Evolutionary conservation across 2,329 filamentous ascomycete genomes (phyloP), one percentile per base, ranked within the genome.

Genomic region (Eurotiales sp.): DNA sequence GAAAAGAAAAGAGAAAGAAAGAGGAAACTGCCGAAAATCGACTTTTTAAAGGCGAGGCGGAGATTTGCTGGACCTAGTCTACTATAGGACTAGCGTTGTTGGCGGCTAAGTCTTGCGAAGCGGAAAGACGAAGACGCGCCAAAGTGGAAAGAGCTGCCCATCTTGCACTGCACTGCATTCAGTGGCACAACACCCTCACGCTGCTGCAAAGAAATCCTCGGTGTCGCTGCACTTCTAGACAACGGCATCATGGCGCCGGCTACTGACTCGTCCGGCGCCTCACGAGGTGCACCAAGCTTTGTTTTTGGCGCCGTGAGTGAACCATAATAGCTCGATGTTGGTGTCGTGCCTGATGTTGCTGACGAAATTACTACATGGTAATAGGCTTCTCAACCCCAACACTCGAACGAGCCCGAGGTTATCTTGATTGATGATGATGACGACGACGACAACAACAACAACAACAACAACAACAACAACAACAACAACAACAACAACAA

Each of bases 1-100:
- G 70, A 77, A 77, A 70, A 74, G 71, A 77, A 69, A n/a, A n/a
- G n/a, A 71, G 71, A 67, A 65, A 60, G 58, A 61, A 72, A 70
- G 70, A 70, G 59, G 56, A 60, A 61, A 52, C 57, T 57, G 58
- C 58, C 59, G 60, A 56, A 45, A 40, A 7, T n/a, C 15, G n/a
- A 19, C 15, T 15, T 17, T 40, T 52, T 66, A 62, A 62, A 64
- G 50, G 55, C 51, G 40, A 57, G 58, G 55, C 62, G 39, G 55
- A 52, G 40, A 52, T 50, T 53, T 44, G 8, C 4, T 43, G 1
- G 52, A 57, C 61, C 67, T 68, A 71, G 61, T 57, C 65, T 55
- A 0, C 11, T 60, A 65, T 44, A 21, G 62, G 60, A 3, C 56
- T 68, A 70, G 64, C 52, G 39, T 44, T 43, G 37, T 54, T 56